Evolutionary conservation across 768 basidiomycete genomes (phyloP), one percentile per base, ranked within the genome.

Genomic region (Podaxis rugospora): DNA sequence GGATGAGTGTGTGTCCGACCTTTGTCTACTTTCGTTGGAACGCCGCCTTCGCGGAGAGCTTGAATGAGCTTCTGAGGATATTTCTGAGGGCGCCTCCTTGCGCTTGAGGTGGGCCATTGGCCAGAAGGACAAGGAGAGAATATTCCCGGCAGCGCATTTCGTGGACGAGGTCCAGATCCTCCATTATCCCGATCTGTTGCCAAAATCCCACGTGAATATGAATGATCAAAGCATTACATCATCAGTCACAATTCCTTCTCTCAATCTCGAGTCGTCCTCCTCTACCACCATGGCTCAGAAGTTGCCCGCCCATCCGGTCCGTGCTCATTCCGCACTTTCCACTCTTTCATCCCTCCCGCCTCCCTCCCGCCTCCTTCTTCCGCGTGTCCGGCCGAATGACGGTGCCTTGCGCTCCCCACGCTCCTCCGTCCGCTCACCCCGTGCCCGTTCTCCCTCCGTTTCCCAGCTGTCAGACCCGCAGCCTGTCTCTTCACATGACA

Each of bases 351-450:
- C 28, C 35, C 37, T 63, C n/a, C 54, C 63, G 16, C 50, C 62
- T 9, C 64, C 68, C 28, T 65, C 68, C 36, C 63, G 59, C 44
- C 68, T 72, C 32, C 66, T 74, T 16, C 21, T 72, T 13, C 71
- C 72, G 0, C 52, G 65, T 5, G 66, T 66, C 14, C 49, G 62
- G 16, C 14, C 40, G 4, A 61, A 28, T 47, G 28, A 61, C 36
- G 46, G 21, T 58, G 37, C 46, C 57, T 50, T 64, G 40, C 57
- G 16, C 55, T 18, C 56, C 60, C 51, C 62, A 60, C 61, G 51
- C 51, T 40, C 10, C 57, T 59, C 51, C 52, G 51, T 55, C 46
- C 56, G 64, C 59, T 52, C 64, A 57, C 55, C 62, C 59, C 42
- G 53, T 62, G 37, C 64, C 13, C 67, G 64, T 68, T 47, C 72